These are phyloP conservation scores for Trichosporon faecale DNA, from an alignment of 1,284 basidiomycete species.

Conservation along the genomic window DNA sequence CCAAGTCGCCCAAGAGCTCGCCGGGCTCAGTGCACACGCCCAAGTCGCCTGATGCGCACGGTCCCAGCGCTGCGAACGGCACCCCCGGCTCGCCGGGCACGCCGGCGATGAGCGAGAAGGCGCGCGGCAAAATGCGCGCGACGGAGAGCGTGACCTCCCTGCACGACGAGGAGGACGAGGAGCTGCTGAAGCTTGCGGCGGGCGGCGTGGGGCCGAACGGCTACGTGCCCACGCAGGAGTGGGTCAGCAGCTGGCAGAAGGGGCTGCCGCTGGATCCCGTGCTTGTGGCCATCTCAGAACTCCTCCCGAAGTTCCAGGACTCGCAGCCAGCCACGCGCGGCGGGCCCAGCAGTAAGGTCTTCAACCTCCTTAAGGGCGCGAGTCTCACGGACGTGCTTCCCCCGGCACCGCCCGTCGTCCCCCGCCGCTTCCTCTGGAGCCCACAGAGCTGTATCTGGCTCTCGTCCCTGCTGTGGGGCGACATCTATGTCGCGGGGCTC, in stretches of 20 bases:
- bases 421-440: constrained; percentile 83
- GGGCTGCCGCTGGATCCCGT: constrained; percentile 72
- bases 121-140: constrained; percentile 75
- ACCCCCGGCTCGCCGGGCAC: constrained; percentile 14
- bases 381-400: constrained; percentile 73
- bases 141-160: constrained; percentile 50
- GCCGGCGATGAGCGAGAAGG: constrained; percentile 70
- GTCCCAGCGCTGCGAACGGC: not conserved
- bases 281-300: constrained; percentile 76
- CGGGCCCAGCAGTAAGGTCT: constrained; percentile 55
- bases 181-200: constrained; percentile 63
- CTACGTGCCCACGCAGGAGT: constrained; percentile 89
- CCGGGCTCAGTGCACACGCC: not conserved
- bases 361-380: constrained; percentile 60
- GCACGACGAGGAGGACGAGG: constrained; percentile 56
- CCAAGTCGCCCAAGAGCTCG: not conserved
- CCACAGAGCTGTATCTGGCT: constrained; percentile 84
- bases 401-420: constrained; percentile 60
- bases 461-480: constrained; percentile 85
- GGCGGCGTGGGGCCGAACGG: constrained; percentile 75
- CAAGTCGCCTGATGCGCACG: not conserved
- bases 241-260: constrained; percentile 62
- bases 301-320: constrained; percentile 79
- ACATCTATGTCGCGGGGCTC: constrained; percentile 84
- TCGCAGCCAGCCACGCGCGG: constrained; percentile 59